Percentiles rank a stretch among this genome's conserved stretches.
These are phyloP conservation scores for Cytospora piceae DNA, from an alignment of 2,329 filamentous ascomycete genomes.

Conservation along the genomic window DNA sequence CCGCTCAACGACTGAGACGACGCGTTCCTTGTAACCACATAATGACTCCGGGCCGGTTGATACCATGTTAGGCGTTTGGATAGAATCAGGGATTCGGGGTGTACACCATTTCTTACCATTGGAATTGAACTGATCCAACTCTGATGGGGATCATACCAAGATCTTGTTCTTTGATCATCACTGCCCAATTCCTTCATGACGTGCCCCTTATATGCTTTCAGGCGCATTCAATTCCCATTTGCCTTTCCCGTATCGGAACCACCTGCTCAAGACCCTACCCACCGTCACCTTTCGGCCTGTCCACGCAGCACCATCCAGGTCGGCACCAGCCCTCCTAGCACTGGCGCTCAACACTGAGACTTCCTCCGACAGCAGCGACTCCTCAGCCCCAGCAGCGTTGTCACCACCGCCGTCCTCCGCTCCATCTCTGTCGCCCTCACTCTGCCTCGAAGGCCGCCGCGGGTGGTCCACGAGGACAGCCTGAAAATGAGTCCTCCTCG, in stretches of 20 bases:
- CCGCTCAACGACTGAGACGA: slow-evolving; percentile 33
- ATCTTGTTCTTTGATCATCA: too few species aligned
- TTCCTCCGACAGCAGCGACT: slow-evolving; percentile 47
- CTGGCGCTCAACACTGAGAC: slow-evolving; percentile 67
- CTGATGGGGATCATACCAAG: background rate
- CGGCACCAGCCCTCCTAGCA: slow-evolving; percentile 45
- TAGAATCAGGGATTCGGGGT: slow-evolving; percentile 12
- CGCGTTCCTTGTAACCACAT: slow-evolving; percentile 35
- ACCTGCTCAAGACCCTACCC: slow-evolving; percentile 61
- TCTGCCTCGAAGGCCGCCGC: slow-evolving; percentile 32
- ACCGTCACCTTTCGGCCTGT: slow-evolving; percentile 62
- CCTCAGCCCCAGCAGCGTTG: slow-evolving; percentile 31
- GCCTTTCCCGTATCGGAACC: slow-evolving; percentile 61
- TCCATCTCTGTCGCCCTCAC: slow-evolving; percentile 22
- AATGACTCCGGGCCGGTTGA: slow-evolving; percentile 31
- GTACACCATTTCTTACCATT: slow-evolving; percentile 11
- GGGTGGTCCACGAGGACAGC: slow-evolving; percentile 58
- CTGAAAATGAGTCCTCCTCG: slow-evolving; percentile 48
- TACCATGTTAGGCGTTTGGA: slow-evolving; percentile 29
- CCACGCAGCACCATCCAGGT: slow-evolving; percentile 56
- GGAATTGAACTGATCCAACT: slow-evolving; percentile 10
- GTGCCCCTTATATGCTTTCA: background rate
- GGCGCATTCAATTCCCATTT: slow-evolving; percentile 37
- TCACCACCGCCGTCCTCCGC: slow-evolving; percentile 12
- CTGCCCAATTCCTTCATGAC: background rate